phyloP scores from a whole-genome alignment of 371 early-diverging fungal genomes.

The Mucor circinelloides region DNA sequence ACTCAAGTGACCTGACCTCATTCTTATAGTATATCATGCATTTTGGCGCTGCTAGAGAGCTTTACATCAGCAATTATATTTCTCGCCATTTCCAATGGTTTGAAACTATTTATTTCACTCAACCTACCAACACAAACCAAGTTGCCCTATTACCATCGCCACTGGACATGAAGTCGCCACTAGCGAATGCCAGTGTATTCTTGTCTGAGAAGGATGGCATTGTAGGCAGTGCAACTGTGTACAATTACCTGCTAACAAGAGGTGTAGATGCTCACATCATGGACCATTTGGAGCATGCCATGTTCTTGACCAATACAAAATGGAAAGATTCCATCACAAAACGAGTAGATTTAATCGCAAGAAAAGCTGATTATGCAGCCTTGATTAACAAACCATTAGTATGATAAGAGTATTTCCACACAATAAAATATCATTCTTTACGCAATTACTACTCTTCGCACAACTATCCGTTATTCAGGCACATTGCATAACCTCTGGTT shows the following conservation, averaged over 20 bases:
- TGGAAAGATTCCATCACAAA: conserved; percentile 41
- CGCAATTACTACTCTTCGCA: too few relatives aligned
- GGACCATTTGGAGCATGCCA: conserved; percentile 53
- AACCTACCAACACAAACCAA: neutral
- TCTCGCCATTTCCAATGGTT: conserved; percentile 67
- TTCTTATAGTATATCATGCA: conserved; percentile 49
- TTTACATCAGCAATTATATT: conserved; percentile 67
- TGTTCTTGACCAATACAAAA: conserved; percentile 39
- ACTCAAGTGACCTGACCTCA: neutral
- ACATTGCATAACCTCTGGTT: too few relatives aligned
- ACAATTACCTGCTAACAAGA: conserved; percentile 31
- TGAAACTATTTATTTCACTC: conserved; percentile 51
- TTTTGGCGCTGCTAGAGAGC: conserved; percentile 64
- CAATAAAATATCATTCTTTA: too few relatives aligned
- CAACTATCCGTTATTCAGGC: too few relatives aligned
- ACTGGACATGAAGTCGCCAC: neutral
- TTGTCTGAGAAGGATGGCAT: conserved; percentile 53
- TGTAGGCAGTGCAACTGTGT: conserved; percentile 37
- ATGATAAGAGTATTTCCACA: neutral
- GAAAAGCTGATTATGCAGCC: conserved; percentile 27
- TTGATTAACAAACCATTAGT: conserved; percentile 2
- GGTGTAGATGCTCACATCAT: conserved; percentile 38
- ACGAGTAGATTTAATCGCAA: conserved; percentile 27
- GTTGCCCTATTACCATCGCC: neutral
- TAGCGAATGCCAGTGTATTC: conserved; percentile 37